Percentiles rank a stretch among this genome's conserved stretches.
Evolutionary conservation across 2,329 filamentous ascomycete species (phyloP).

Genomic region (Neonectria punicea): DNA sequence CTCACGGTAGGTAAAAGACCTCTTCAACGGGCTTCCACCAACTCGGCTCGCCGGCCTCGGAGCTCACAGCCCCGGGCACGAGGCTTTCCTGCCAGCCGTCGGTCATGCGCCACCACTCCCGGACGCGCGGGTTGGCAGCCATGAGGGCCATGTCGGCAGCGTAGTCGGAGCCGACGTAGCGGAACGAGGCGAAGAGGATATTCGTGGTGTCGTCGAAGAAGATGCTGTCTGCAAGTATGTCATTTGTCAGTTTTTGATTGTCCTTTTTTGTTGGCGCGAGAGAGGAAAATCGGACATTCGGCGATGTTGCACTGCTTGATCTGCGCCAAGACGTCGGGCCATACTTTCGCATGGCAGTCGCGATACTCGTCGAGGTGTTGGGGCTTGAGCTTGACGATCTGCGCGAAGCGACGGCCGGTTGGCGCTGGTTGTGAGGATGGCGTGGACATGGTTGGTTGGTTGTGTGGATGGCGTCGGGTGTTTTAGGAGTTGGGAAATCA

Average conservation of each 20-base stretch:
- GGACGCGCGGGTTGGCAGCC: constrained; percentile 76
- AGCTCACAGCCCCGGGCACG: constrained; percentile 68
- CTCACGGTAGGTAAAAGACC: constrained; percentile 70
- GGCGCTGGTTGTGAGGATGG: neutral
- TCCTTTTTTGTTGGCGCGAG: too few relatives aligned
- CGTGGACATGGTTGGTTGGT: neutral
- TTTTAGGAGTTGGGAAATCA: too few relatives aligned
- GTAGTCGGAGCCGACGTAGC: constrained; percentile 80
- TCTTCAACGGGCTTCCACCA: constrained; percentile 79
- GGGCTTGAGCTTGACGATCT: constrained; percentile 78
- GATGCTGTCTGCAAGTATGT: constrained; percentile 69
- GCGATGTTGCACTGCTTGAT: constrained; percentile 80
- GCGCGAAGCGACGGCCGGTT: constrained; percentile 67
- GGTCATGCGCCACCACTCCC: constrained; percentile 85
- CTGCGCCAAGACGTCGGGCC: constrained; percentile 81
- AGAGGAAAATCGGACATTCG: constrained; percentile 66
- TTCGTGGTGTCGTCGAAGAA: constrained; percentile 72
- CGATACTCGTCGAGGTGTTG: constrained; percentile 77
- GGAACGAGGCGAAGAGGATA: constrained; percentile 80
- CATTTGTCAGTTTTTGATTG: too few relatives aligned
- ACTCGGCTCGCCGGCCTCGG: constrained; percentile 66
- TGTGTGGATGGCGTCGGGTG: neutral
- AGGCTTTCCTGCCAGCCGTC: constrained; percentile 77
- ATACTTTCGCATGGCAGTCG: constrained; percentile 76
- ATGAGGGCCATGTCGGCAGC: constrained; percentile 81